Conservation (phyloP, 495 filamentous ascomycete species). For the Tuber calosporum region DNA sequence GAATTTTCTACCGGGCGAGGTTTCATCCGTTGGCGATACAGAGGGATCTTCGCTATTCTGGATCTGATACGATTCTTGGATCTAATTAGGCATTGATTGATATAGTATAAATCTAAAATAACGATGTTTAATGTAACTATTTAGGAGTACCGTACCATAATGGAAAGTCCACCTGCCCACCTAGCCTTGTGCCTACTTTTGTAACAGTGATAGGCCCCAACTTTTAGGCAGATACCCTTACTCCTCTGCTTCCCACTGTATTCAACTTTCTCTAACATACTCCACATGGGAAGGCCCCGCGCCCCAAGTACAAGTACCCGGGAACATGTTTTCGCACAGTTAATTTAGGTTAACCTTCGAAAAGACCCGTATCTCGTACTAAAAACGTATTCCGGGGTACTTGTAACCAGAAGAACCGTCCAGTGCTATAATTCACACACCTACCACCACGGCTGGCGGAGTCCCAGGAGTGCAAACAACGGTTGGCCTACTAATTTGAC, state of each 20-base stretch:
- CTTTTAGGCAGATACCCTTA: not conserved
- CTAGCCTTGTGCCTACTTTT: not conserved
- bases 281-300: not conserved
- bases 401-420: too few relatives aligned
- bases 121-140: not conserved
- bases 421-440: too few relatives aligned
- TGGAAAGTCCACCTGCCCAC: not conserved
- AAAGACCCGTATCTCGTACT: too few relatives aligned
- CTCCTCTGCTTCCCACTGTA: not conserved
- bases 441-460: too few relatives aligned
- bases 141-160: not conserved
- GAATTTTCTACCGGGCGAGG: not conserved
- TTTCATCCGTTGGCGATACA: not conserved
- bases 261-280: not conserved
- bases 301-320: too few relatives aligned
- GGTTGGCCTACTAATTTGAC: too few relatives aligned
- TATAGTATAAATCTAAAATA: not conserved
- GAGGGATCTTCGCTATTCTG: not conserved
- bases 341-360: too few relatives aligned
- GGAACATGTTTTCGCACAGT: too few relatives aligned
- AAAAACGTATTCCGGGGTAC: too few relatives aligned
- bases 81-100: not conserved
- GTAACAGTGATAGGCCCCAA: not conserved
- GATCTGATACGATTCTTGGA: not conserved
- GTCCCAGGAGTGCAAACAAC: too few relatives aligned